Evolutionary conservation across 2,329 filamentous ascomycete genomes (phyloP).

Genomic region (Aureobasidium sp.): DNA sequence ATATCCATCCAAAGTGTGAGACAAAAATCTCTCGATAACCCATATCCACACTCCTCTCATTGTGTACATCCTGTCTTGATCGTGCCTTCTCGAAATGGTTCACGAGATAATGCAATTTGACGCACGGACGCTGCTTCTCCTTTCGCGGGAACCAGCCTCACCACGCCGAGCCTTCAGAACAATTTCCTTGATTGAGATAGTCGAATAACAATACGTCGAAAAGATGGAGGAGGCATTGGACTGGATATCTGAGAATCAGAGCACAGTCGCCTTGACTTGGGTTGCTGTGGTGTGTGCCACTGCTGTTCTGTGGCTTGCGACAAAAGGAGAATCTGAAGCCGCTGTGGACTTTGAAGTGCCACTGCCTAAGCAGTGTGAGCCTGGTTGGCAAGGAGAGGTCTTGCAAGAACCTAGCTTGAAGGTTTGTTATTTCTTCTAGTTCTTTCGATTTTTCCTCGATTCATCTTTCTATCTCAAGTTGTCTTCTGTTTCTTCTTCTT

Average conservation of each 20-base stretch:
- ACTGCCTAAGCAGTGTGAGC: constrained; percentile 52
- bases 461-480: background rate
- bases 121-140: background rate
- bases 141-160: background rate
- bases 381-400: constrained; percentile 47
- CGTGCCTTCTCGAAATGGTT: background rate
- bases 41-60: background rate
- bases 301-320: background rate
- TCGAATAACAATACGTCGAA: background rate
- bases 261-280: constrained; percentile 1
- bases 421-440: constrained; percentile 24
- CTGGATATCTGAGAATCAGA: constrained; percentile 9
- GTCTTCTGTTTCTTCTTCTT: background rate
- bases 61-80: background rate
- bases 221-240: constrained; percentile 14
- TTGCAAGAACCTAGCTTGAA: constrained; percentile 57
- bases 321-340: constrained; percentile 27
- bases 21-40: background rate
- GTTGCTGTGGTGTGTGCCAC: constrained; percentile 2
- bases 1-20: background rate
- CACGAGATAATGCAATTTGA: constrained; percentile 2
- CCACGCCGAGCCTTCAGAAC: background rate
- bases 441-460: background rate
- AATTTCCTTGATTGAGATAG: background rate
- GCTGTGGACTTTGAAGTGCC: constrained; percentile 54